These are phyloP conservation scores for Volvariella volvacea DNA, from an alignment of 1,284 basidiomycete genomes.

Conservation along the genomic window DNA sequence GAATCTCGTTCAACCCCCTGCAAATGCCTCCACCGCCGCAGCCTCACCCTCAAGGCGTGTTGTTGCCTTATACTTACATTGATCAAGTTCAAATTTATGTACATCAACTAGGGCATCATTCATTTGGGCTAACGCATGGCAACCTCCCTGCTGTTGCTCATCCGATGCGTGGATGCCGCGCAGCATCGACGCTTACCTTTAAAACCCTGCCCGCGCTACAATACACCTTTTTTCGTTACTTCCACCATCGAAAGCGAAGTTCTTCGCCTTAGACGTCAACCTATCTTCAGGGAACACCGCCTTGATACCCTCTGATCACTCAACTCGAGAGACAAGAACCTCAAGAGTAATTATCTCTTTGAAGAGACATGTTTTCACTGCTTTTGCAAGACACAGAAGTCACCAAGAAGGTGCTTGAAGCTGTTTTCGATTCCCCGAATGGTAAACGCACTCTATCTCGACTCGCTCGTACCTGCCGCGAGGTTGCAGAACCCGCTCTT, in stretches of 20 bases:
- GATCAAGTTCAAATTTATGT: slow-evolving; percentile 16
- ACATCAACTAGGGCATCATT: slow-evolving; percentile 23
- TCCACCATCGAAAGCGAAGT: not conserved
- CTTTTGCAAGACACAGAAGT: slow-evolving; percentile 62
- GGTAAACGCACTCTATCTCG: slow-evolving; percentile 60
- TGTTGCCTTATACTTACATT: slow-evolving; percentile 7
- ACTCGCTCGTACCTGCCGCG: slow-evolving; percentile 66
- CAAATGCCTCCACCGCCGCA: slow-evolving; percentile 9
- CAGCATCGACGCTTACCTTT: slow-evolving; percentile 4
- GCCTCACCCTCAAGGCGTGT: slow-evolving; percentile 26
- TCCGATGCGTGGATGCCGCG: slow-evolving; percentile 7
- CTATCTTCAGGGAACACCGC: too few relatives aligned
- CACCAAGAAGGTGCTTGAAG: slow-evolving; percentile 57
- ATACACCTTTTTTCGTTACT: not conserved
- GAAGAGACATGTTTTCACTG: slow-evolving; percentile 43
- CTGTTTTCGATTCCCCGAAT: slow-evolving; percentile 57
- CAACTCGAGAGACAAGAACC: not conserved
- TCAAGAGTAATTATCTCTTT: too few relatives aligned
- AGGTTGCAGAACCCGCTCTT: slow-evolving; percentile 65
- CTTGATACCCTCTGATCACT: slow-evolving; percentile 13
- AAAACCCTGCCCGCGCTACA: not conserved
- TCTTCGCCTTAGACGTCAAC: not conserved
- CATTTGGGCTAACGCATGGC: slow-evolving; percentile 13
- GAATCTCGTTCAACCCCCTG: not conserved
- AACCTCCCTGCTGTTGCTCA: slow-evolving; percentile 10